These are phyloP conservation scores for Bothia castanella DNA, from an alignment of 1,284 basidiomycete species.

Conservation along the genomic window DNA sequence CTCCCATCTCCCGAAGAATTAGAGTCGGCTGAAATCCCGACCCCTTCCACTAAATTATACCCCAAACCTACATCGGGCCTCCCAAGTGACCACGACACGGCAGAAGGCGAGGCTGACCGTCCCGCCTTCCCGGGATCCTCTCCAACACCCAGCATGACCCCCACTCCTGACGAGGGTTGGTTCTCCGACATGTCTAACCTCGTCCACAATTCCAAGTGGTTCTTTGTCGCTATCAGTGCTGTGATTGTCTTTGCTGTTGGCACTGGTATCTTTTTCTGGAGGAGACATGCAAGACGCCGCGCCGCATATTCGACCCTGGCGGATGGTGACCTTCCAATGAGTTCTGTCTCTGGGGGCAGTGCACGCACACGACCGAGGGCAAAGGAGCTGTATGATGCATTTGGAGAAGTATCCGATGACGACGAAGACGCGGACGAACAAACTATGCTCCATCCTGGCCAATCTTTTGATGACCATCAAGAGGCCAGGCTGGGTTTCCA, in stretches of 20 bases:
- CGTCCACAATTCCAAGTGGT: conserved; percentile 76
- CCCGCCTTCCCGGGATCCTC: conserved; percentile 55
- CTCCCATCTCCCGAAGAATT: conserved; percentile 49
- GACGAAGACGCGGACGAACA: conserved; percentile 70
- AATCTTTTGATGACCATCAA: conserved; percentile 20
- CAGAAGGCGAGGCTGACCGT: conserved; percentile 64
- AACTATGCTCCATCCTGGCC: conserved; percentile 45
- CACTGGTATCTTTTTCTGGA: conserved; percentile 66
- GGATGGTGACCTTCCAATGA: conserved; percentile 75
- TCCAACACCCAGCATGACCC: conserved; percentile 41
- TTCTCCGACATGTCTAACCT: conserved; percentile 80
- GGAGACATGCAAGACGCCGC: conserved; percentile 50
- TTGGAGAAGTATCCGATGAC: conserved; percentile 80
- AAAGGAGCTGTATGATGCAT: conserved; percentile 89
- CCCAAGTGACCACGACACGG: conserved; percentile 77
- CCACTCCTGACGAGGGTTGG: conserved; percentile 81
- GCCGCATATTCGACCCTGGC: conserved; percentile 67
- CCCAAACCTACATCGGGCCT: conserved; percentile 87
- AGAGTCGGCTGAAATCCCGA: conserved; percentile 34
- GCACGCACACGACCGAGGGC: conserved; percentile 46
- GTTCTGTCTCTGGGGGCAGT: conserved; percentile 44
- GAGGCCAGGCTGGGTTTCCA: conserved; percentile 46
- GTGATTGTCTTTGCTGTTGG: conserved; percentile 70
- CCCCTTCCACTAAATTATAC: conserved; percentile 56
- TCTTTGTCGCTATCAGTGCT: conserved; percentile 71